Percentiles rank a stretch among this genome's conserved stretches.
Conservation (phyloP, 129 eudicot genomes). For the Kitagawia praeruptora region DNA sequence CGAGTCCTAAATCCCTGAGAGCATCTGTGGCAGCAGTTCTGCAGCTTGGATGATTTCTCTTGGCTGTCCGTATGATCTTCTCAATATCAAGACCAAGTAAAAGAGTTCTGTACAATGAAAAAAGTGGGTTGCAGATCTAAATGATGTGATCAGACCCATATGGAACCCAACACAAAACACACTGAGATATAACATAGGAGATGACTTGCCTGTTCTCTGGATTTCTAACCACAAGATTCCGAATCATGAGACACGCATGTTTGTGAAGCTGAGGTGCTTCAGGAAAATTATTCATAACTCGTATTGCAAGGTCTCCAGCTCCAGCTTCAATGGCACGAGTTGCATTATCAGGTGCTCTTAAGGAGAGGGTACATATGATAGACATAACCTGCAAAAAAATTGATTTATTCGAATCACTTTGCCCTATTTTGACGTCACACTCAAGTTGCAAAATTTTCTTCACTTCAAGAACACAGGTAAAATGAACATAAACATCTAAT, state of each 20-base stretch:
- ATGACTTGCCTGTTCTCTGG: constrained; percentile 66
- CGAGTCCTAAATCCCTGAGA: constrained; percentile 84
- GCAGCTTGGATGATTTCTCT: constrained; percentile 66
- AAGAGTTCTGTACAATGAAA: constrained; percentile 38
- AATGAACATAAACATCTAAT: not conserved
- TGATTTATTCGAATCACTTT: not conserved
- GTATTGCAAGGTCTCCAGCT: constrained; percentile 89
- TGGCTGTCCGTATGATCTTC: constrained; percentile 66
- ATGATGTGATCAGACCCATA: not conserved
- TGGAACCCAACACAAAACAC: not conserved
- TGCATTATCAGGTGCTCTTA: constrained; percentile 81
- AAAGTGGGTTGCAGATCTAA: too few species aligned
- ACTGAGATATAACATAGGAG: not conserved
- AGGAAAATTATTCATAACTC: constrained; percentile 79
- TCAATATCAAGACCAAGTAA: constrained; percentile 78
- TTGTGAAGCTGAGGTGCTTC: constrained; percentile 60
- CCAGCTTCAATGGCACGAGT: constrained; percentile 88
- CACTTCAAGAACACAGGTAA: not conserved
- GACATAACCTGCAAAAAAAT: constrained; percentile 58
- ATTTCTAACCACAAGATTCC: constrained; percentile 87
- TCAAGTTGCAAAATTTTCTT: not conserved
- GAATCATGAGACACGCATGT: constrained; percentile 83
- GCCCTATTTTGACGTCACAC: not conserved
- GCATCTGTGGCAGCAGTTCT: constrained; percentile 81
- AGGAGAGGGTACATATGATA: constrained; percentile 60